These are phyloP conservation scores for Mycena filopes DNA, from an alignment of 768 basidiomycete species.

Conservation along the genomic window DNA sequence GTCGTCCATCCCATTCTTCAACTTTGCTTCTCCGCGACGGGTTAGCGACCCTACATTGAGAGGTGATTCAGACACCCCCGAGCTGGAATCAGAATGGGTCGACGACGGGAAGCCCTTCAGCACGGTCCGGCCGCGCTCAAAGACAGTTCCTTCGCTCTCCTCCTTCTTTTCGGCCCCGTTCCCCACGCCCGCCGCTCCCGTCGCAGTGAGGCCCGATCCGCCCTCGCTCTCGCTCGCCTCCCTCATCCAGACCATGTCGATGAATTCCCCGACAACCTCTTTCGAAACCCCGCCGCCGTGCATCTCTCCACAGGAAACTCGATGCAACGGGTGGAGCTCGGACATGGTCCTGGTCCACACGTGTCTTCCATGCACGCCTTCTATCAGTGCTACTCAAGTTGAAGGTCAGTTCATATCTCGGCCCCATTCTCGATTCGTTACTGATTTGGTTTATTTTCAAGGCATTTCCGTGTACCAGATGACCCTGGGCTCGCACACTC, in stretches of 20 bases:
- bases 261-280: conserved; percentile 50
- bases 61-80: conserved; percentile 23
- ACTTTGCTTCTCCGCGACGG: conserved; percentile 22
- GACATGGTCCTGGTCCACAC: conserved; percentile 69
- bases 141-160: conserved; percentile 48
- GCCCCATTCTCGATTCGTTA: conserved; percentile 14
- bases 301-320: conserved; percentile 54
- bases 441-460: conserved; percentile 39
- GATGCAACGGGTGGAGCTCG: conserved; percentile 42
- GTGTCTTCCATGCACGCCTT: conserved; percentile 68
- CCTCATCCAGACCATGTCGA: conserved; percentile 54
- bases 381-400: conserved; percentile 73
- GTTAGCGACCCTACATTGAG: conserved; percentile 23
- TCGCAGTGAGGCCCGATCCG: conserved; percentile 36
- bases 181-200: conserved; percentile 33
- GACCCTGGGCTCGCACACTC: conserved; percentile 60
- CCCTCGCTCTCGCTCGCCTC: conserved; percentile 45
- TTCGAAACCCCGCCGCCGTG: conserved; percentile 45
- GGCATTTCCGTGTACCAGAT: conserved; percentile 83
- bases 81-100: conserved; percentile 40
- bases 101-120: conserved; percentile 42
- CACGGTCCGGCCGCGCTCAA: conserved; percentile 52
- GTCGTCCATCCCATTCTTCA: conserved; percentile 17
- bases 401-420: conserved; percentile 63
- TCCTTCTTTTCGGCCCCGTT: conserved; percentile 31